Evolutionary conservation across 768 basidiomycete genomes (phyloP).

Genomic region (Tulasnella calospora): DNA sequence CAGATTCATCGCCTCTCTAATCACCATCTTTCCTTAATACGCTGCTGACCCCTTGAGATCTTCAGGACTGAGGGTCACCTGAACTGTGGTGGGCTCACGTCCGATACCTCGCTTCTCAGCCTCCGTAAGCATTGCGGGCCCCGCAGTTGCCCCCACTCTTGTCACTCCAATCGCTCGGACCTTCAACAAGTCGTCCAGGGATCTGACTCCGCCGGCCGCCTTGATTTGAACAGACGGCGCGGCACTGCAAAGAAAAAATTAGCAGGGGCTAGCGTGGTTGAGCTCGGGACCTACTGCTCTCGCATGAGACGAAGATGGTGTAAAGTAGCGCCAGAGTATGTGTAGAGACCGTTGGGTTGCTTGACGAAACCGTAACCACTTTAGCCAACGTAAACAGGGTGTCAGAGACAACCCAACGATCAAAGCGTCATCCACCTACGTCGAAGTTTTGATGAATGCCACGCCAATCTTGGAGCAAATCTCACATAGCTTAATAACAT

Average conservation of each 20-base stretch:
- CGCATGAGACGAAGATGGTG: slow-evolving; percentile 29
- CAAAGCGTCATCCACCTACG: not conserved
- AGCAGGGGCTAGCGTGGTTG: not conserved
- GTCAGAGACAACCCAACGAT: not conserved
- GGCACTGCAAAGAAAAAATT: not conserved
- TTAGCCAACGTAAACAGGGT: not conserved
- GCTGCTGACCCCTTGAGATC: not conserved
- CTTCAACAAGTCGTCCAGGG: slow-evolving; percentile 30
- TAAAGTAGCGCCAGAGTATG: slow-evolving; percentile 28
- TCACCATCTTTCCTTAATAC: not conserved
- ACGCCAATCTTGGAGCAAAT: slow-evolving; percentile 29
- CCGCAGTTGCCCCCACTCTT: slow-evolving; percentile 29
- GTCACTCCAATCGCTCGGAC: slow-evolving; percentile 28
- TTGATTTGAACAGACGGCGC: slow-evolving; percentile 28
- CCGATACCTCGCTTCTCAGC: slow-evolving; percentile 29
- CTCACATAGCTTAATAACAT: slow-evolving; percentile 29
- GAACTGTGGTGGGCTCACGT: slow-evolving; percentile 23
- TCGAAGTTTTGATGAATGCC: slow-evolving; percentile 31
- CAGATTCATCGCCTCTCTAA: not conserved
- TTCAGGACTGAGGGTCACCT: slow-evolving; percentile 9
- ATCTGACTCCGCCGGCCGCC: slow-evolving; percentile 30
- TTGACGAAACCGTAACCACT: slow-evolving; percentile 31
- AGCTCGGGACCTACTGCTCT: slow-evolving; percentile 19
- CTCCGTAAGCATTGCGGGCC: slow-evolving; percentile 27
- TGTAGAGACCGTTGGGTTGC: slow-evolving; percentile 26